Evolutionary conservation across 129 eudicot species (phyloP).

Genomic region (Centrapalus pauciflorus): DNA sequence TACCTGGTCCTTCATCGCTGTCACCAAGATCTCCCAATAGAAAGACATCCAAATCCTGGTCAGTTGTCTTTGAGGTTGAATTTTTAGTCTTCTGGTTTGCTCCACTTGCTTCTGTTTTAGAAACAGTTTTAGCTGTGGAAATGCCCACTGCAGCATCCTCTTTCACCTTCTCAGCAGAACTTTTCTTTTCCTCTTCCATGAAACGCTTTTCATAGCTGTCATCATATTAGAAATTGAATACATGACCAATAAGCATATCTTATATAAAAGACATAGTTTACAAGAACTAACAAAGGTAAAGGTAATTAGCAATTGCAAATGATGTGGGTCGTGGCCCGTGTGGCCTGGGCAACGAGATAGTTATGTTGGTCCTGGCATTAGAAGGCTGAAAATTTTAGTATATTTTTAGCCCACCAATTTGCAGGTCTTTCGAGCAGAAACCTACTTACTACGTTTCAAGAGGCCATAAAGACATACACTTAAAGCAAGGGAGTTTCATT

Average conservation of each 20-base stretch:
- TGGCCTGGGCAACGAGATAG: too few relatives aligned
- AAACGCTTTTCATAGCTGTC: conserved; percentile 72
- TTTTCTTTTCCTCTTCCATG: conserved; percentile 56
- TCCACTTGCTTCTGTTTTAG: conserved; percentile 39
- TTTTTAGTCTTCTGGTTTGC: conserved; percentile 39
- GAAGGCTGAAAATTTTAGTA: too few relatives aligned
- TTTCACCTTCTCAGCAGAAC: conserved; percentile 42
- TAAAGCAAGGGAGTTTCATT: not conserved
- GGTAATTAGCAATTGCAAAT: too few relatives aligned
- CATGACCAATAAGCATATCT: not conserved
- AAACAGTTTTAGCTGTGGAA: conserved; percentile 32
- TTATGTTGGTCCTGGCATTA: too few relatives aligned
- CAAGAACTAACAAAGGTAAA: not conserved
- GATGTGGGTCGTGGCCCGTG: too few relatives aligned
- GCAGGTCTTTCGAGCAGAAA: too few relatives aligned
- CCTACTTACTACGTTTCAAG: too few relatives aligned
- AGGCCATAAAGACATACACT: too few relatives aligned
- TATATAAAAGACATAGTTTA: not conserved
- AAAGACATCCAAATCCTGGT: conserved; percentile 94
- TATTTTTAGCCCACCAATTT: too few relatives aligned
- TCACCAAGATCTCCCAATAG: conserved; percentile 93
- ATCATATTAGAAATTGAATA: conserved; percentile 18
- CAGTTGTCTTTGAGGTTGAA: conserved; percentile 50
- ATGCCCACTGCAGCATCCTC: conserved; percentile 36
- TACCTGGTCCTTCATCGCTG: conserved; percentile 95